Percentiles rank a stretch among this genome's conserved stretches.
Evolutionary conservation across 176 grass and related monocot species (phyloP).

Genomic region (Musa acuminata): DNA sequence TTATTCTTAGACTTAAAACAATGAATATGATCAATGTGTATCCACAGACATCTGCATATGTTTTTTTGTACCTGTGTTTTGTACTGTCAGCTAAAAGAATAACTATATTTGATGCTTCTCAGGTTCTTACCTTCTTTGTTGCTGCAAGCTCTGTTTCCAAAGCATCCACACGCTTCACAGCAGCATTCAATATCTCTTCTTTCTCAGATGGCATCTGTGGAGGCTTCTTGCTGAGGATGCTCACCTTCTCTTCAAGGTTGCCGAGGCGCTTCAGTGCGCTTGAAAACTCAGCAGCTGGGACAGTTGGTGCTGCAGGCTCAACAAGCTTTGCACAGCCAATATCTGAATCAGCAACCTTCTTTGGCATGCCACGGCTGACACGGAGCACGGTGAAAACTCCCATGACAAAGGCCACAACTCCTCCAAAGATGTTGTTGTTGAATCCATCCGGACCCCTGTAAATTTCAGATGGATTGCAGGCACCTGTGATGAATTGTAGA

Average conservation of each 20-base stretch:
- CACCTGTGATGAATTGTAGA: background rate
- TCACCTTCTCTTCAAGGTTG: conserved; percentile 77
- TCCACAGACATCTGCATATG: too few relatives aligned
- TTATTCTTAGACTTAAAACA: too few relatives aligned
- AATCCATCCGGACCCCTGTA: conserved; percentile 38
- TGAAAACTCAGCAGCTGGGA: conserved; percentile 29
- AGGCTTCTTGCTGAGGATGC: conserved; percentile 37
- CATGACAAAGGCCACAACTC: conserved; percentile 74
- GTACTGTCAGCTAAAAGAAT: too few relatives aligned
- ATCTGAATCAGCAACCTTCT: conserved; percentile 27
- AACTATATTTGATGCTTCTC: background rate
- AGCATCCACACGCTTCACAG: conserved; percentile 52
- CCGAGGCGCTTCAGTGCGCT: conserved; percentile 41
- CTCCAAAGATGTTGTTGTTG: conserved; percentile 42
- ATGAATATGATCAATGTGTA: too few relatives aligned
- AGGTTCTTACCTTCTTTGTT: conserved; percentile 60
- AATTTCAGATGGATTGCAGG: conserved; percentile 31
- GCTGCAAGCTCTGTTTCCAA: conserved; percentile 75
- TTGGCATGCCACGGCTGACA: conserved; percentile 46
- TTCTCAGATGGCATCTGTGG: conserved; percentile 43
- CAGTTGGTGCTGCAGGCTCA: conserved; percentile 19
- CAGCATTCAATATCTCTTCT: conserved; percentile 72
- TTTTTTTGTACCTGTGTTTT: too few relatives aligned
- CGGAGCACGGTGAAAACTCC: conserved; percentile 62
- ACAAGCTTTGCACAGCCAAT: conserved; percentile 18